Evolutionary conservation across 108 stramenopile genomes (phyloP).

Genomic region (Phaeodactylum tricornutum): DNA sequence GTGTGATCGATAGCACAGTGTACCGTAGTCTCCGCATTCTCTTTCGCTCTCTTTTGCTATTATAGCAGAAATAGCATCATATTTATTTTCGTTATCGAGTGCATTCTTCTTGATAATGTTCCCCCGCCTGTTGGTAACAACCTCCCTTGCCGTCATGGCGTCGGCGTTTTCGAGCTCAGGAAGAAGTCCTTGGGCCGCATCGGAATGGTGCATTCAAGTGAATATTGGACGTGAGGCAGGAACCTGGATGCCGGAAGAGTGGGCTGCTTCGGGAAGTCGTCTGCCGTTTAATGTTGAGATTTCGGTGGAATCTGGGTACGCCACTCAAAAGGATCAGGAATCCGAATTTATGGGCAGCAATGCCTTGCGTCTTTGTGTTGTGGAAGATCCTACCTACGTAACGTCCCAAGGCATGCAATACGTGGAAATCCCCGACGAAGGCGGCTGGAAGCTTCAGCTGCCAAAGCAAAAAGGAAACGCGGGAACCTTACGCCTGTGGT

Average conservation of each 20-base stretch:
- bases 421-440: conserved; percentile 30
- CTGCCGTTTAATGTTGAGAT: conserved; percentile 33
- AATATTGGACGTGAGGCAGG: conserved; percentile 36
- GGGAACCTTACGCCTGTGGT: conserved; percentile 28
- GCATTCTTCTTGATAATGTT: no score
- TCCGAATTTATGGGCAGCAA: conserved; percentile 15
- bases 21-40: no score
- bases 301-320: conserved; percentile 18
- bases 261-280: conserved; percentile 37
- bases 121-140: no score
- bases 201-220: conserved; percentile 35
- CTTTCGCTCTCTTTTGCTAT: no score
- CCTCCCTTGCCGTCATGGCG: no score
- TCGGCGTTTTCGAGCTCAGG: no score
- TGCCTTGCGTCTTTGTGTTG: conserved; percentile 13
- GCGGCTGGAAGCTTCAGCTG: conserved; percentile 45
- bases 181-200: conserved; percentile 46
- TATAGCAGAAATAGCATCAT: no score
- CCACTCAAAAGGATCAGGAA: conserved; percentile 3
- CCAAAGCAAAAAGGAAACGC: conserved; percentile 36
- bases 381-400: conserved; percentile 34
- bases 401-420: conserved; percentile 41
- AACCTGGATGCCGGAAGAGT: conserved; percentile 23
- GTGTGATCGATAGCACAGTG: no score
- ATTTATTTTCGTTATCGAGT: no score